Evolutionary conservation across 352 stramenopile species (phyloP), one percentile per base, ranked within the genome.

Genomic region (Phytophthora sojae): DNA sequence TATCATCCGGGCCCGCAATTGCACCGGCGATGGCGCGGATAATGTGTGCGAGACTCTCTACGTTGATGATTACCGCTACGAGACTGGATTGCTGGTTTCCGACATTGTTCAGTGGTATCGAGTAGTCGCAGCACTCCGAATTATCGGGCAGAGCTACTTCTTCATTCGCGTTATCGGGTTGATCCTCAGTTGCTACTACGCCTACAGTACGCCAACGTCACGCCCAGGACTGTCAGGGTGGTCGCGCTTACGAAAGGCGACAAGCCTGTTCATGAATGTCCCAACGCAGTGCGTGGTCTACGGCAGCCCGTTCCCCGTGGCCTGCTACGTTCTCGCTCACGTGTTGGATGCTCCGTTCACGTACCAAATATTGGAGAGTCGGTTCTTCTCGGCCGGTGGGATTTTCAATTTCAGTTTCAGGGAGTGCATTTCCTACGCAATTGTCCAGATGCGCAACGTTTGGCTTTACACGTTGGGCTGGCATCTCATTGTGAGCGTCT

Each of bases 231-330:
- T 32, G 6, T 19, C n/a, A 23, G 39, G 7, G 0, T 21, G 30
- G 14, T 19, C 50, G 4, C 21, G 8, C 12, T 6, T 68, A 5
- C 23, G 57, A 45, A 58, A 51, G 37, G 19, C 69, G 30, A 6
- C 60, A 26, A n/a, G 42, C 12, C 29, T 83, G 6, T 79, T 89
- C 23, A 56, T 78, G 3, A 77, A 45, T 29, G 35, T 79, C 4
- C 79, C 81, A 3, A 82, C 4, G 29, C 79, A 89, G 39, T 78
- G 74, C 37, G 64, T 89, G 14, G 64, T 86, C 25, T 86, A 79
- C 47, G 79, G 79, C 15, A 81, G 75, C 25, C 57, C 59, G 0
- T 73, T 87, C 29, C 81, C 81, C 0, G 74, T 86, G 6, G 12
- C 71, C 2, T 79, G 69, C 62, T 89, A 87, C 65, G 57, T 72